A percentile compares a stretch with the other conserved stretches of the same genome.
Evolutionary conservation across 1,139 yeast species (phyloP).

Genomic region (Diutina ranongensis): DNA sequence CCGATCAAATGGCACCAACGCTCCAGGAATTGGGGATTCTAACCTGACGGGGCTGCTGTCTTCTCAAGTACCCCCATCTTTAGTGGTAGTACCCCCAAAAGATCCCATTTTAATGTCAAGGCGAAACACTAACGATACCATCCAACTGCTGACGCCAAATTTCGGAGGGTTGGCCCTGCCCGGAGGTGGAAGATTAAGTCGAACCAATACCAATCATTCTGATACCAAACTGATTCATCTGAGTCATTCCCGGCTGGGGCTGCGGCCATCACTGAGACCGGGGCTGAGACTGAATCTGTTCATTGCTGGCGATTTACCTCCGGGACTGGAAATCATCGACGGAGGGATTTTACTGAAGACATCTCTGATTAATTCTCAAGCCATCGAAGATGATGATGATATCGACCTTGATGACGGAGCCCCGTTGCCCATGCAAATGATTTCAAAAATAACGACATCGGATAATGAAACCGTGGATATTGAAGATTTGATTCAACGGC

Average conservation of each 20-base stretch:
- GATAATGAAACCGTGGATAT: conserved; percentile 42
- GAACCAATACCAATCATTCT: conserved; percentile 5
- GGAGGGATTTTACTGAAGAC: neutral
- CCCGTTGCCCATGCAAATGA: neutral
- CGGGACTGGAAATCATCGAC: conserved; percentile 1
- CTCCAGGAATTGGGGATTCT: conserved; percentile 8
- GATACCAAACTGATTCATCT: neutral
- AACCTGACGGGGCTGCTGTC: conserved; percentile 8
- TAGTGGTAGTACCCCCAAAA: conserved; percentile 57
- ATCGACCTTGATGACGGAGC: neutral
- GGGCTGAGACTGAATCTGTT: conserved; percentile 1
- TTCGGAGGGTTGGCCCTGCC: conserved; percentile 3
- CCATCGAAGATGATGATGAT: conserved; percentile 5
- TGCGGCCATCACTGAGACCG: conserved; percentile 2
- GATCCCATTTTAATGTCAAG: conserved; percentile 45
- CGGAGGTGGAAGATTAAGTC: neutral
- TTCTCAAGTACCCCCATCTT: conserved; percentile 47
- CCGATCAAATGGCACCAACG: neutral
- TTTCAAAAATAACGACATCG: neutral
- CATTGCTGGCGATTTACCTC: neutral
- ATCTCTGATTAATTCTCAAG: conserved; percentile 2
- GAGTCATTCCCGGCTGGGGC: conserved; percentile 3
- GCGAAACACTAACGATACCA: conserved; percentile 25
- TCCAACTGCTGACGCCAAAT: conserved; percentile 6
- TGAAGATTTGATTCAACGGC: conserved; percentile 80